phyloP scores from a whole-genome alignment of 768 basidiomycete species.

The Austroboletus eburneus region DNA sequence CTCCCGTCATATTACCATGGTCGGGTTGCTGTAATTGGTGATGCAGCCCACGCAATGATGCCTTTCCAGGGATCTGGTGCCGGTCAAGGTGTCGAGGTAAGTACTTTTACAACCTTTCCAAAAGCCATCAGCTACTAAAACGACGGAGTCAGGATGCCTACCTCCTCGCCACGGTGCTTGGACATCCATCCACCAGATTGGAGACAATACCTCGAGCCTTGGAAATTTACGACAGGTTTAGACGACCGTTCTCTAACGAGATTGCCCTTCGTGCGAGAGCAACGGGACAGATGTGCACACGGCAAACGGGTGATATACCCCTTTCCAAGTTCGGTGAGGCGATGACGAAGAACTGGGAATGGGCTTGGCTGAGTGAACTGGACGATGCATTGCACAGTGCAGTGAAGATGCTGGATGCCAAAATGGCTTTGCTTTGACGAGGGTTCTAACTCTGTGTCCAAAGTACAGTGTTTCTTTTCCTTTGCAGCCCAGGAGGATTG shows the following conservation, averaged over 20 bases:
- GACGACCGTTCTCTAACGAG: slow-evolving; percentile 42
- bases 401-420: slow-evolving; percentile 9
- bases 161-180: slow-evolving; percentile 37
- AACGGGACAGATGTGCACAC: slow-evolving; percentile 12
- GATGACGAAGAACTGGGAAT: slow-evolving; percentile 54
- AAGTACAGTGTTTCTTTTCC: no score
- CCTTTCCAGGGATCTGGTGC: slow-evolving; percentile 45
- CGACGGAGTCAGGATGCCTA: slow-evolving; percentile 34
- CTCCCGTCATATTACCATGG: slow-evolving; percentile 50
- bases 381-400: slow-evolving; percentile 21
- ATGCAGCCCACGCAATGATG: slow-evolving; percentile 41
- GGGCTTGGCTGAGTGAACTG: slow-evolving; percentile 35
- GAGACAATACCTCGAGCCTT: slow-evolving; percentile 41
- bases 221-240: slow-evolving; percentile 45
- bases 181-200: slow-evolving; percentile 34
- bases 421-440: no score
- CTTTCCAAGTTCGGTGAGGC: slow-evolving; percentile 38
- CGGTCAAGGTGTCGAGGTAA: slow-evolving; percentile 41
- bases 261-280: slow-evolving; percentile 26
- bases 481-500: no score
- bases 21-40: slow-evolving; percentile 45
- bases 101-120: neutral
- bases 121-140: neutral
- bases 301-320: slow-evolving; percentile 21
- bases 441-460: no score